A percentile compares a stretch with the other conserved stretches of the same genome.
Conservation (phyloP, 2,329 filamentous ascomycete genomes). For the Epichloe bromicola region DNA sequence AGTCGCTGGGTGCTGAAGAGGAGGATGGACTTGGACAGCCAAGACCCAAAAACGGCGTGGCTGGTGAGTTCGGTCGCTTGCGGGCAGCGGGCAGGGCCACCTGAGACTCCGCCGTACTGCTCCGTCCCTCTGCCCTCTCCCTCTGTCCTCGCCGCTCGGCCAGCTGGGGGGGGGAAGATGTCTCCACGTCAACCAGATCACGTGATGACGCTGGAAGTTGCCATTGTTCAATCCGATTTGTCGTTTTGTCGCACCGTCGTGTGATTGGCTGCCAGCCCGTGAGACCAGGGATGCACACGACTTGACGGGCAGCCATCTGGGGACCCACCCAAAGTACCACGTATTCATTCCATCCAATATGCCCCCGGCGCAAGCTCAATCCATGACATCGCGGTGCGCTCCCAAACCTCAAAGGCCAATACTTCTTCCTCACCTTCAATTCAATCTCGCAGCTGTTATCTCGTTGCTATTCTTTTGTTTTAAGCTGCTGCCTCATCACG, state of each 20-base stretch:
- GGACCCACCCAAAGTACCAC: conserved; percentile 5
- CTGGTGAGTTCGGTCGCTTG: conserved; percentile 17
- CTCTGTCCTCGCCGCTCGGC: no score
- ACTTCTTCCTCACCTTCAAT: neutral
- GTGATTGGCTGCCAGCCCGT: neutral
- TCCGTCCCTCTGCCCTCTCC: no score
- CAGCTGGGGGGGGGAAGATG: neutral
- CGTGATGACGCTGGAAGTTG: neutral
- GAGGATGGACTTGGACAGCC: neutral
- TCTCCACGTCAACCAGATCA: conserved; percentile 5
- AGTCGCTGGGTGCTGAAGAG: neutral
- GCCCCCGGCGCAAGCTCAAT: neutral
- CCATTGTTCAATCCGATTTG: neutral
- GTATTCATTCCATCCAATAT: neutral
- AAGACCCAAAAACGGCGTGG: conserved; percentile 24
- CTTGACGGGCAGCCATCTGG: neutral
- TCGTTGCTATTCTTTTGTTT: neutral
- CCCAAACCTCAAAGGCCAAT: neutral
- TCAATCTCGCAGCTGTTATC: neutral
- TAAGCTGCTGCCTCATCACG: no score
- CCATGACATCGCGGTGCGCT: neutral
- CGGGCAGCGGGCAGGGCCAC: neutral
- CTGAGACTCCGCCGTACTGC: neutral
- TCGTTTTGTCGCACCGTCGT: neutral
- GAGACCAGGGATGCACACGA: no score